phyloP scores from a whole-genome alignment of 306 rosid genomes.

The Cicer yamashitae region DNA sequence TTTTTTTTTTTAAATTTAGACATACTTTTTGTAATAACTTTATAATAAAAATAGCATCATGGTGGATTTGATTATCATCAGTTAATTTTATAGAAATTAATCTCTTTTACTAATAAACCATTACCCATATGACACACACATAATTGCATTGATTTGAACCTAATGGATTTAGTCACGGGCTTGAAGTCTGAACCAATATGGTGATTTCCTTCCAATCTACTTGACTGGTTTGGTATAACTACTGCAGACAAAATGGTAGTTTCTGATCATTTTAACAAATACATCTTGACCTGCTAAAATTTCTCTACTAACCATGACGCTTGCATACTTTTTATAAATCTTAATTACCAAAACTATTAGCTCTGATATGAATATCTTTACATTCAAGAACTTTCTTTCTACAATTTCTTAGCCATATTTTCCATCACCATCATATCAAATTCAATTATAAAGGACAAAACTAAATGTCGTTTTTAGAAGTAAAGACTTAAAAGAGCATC shows the following conservation, averaged over 20 bases:
- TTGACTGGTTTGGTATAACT: conserved; percentile 36
- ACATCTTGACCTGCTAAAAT: conserved; percentile 6
- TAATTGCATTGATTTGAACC: background rate
- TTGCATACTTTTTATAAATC: background rate
- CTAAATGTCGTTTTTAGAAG: background rate
- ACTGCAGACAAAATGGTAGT: background rate
- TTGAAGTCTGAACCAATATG: background rate
- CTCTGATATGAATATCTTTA: background rate
- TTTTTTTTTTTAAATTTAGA: background rate
- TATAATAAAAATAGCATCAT: background rate
- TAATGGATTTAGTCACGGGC: conserved; percentile 11
- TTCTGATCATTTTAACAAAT: background rate
- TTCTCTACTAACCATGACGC: background rate
- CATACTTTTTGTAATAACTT: background rate
- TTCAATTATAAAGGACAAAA: conserved; percentile 10
- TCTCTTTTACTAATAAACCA: background rate
- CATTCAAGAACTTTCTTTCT: background rate
- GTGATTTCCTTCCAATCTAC: background rate
- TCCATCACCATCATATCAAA: conserved; percentile 29
- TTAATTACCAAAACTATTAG: conserved; percentile 10
- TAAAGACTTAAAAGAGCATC: too few relatives aligned
- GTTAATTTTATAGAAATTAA: too few relatives aligned
- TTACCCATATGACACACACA: background rate
- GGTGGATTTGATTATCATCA: too few relatives aligned
- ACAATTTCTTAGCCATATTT: background rate